phyloP scores from a whole-genome alignment of 75 land plant genomes.

The Sequoia sempervirens region DNA sequence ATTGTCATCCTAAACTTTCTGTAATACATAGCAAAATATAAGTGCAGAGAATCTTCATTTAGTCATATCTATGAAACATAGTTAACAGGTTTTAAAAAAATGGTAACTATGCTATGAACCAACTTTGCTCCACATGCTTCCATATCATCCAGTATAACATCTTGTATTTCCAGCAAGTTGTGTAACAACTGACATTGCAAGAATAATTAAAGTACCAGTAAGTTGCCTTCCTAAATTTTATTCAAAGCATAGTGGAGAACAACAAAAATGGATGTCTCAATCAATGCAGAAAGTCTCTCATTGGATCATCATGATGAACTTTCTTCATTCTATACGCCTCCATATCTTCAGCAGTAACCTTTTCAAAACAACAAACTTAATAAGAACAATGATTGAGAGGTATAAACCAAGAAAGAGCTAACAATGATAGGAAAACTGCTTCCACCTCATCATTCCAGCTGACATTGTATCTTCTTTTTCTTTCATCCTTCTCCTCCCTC shows the following conservation, averaged over 20 bases:
- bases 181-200: background rate
- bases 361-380: background rate
- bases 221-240: background rate
- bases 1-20: no score
- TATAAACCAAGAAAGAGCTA: background rate
- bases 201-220: background rate
- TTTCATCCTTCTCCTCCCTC: conserved; percentile 83
- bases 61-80: no score
- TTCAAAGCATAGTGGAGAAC: background rate
- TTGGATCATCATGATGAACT: conserved; percentile 90
- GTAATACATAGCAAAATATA: no score
- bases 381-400: background rate
- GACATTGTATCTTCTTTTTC: conserved; percentile 90
- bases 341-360: conserved; percentile 96
- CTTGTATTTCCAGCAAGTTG: background rate
- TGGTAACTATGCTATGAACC: no score
- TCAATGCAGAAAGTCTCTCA: conserved; percentile 83
- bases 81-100: no score
- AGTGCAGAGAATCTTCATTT: no score
- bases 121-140: background rate
- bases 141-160: background rate
- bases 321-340: conserved; percentile 96
- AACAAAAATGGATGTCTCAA: background rate
- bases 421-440: background rate
- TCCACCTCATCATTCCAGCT: conserved; percentile 83